A percentile compares a stretch with the other conserved stretches of the same genome.
These are phyloP conservation scores for Croton setiger DNA, from an alignment of 441 rosid genomes.

Conservation along the genomic window DNA sequence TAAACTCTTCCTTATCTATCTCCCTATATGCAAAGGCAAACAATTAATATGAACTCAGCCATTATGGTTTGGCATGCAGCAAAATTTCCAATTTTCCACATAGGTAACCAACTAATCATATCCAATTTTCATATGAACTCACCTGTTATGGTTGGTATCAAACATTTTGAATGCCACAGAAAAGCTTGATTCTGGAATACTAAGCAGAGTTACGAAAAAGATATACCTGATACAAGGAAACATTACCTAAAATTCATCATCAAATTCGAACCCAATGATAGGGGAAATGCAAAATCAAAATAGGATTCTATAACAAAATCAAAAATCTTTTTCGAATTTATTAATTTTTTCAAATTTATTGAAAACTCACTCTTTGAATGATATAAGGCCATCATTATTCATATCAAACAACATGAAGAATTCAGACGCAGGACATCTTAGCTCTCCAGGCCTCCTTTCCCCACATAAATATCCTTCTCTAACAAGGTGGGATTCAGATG, in stretches of 20 bases:
- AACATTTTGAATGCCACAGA: slow-evolving; percentile 88
- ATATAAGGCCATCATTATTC: slow-evolving; percentile 72
- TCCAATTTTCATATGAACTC: slow-evolving; percentile 24
- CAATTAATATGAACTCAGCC: background rate
- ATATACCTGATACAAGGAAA: slow-evolving; percentile 59
- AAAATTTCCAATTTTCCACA: background rate
- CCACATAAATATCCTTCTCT: slow-evolving; percentile 89
- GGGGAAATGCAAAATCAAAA: background rate
- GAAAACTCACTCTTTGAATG: slow-evolving; percentile 84
- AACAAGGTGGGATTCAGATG: slow-evolving; percentile 79
- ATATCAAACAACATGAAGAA: slow-evolving; percentile 91
- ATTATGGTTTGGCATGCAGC: background rate
- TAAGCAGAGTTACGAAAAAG: slow-evolving; percentile 79
- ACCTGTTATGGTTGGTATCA: slow-evolving; percentile 76
- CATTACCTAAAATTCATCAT: background rate
- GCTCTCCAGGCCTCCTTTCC: slow-evolving; percentile 82
- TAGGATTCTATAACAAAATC: background rate
- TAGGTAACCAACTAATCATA: background rate
- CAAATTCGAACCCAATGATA: background rate
- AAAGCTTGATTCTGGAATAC: slow-evolving; percentile 87
- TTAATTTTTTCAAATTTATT: background rate
- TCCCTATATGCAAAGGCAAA: slow-evolving; percentile 43
- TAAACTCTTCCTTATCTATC: slow-evolving; percentile 75
- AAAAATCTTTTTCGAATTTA: background rate
- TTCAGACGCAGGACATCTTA: slow-evolving; percentile 65